Percentiles rank a stretch among this genome's conserved stretches.
Conservation (phyloP, 176 grass and related monocot genomes). For the Metroxylon sagu region DNA sequence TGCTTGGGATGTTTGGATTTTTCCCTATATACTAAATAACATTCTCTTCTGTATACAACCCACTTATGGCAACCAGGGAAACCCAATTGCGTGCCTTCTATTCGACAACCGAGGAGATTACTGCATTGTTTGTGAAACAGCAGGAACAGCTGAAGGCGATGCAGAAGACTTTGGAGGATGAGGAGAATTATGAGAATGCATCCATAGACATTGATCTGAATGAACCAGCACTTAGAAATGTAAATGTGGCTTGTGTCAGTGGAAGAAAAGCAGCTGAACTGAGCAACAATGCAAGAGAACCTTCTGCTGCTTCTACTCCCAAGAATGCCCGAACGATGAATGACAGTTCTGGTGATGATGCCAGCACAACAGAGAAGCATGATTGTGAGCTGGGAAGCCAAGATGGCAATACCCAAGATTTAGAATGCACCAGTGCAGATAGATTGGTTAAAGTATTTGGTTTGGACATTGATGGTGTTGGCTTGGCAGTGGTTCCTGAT, state of each 20-base stretch:
- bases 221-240: conserved; percentile 20
- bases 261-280: conserved; percentile 14
- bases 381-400: conserved; percentile 33
- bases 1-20: too few species aligned
- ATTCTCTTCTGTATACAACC: background rate
- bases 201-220: conserved; percentile 45
- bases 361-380: conserved; percentile 44
- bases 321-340: conserved; percentile 36
- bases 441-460: conserved; percentile 26
- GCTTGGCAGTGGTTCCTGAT: conserved; percentile 28
- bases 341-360: conserved; percentile 38
- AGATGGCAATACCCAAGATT: conserved; percentile 55
- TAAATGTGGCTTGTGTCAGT: conserved; percentile 13
- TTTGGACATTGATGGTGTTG: conserved; percentile 35
- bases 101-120: conserved; percentile 93
- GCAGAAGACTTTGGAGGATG: conserved; percentile 95
- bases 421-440: conserved; percentile 53
- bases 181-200: conserved; percentile 74
- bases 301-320: conserved; percentile 41
- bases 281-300: conserved; percentile 32
- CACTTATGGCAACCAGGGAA: conserved; percentile 45
- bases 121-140: conserved; percentile 75
- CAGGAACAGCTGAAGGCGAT: conserved; percentile 98
- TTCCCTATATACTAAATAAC: too few species aligned
- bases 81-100: conserved; percentile 94